These are phyloP conservation scores for Salisapilia sapeloensis DNA, from an alignment of 352 stramenopile genomes.

Conservation along the genomic window DNA sequence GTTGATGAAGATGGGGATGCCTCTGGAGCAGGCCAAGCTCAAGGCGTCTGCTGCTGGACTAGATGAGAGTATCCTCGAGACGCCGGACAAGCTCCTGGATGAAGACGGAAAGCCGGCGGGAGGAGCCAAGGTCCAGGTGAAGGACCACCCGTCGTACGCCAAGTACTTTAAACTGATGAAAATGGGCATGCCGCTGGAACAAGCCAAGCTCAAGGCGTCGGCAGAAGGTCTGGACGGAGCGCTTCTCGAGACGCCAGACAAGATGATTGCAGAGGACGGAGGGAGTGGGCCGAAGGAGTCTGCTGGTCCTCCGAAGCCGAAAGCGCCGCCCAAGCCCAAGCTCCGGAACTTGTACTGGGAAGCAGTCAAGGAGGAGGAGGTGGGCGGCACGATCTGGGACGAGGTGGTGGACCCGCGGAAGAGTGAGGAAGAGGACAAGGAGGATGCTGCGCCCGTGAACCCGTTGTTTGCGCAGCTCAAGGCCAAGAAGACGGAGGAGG, in stretches of 20 bases:
- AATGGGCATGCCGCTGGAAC: conserved; percentile 86
- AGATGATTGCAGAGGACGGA: conserved; percentile 29
- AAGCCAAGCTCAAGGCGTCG: conserved; percentile 86
- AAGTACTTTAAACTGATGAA: conserved; percentile 96
- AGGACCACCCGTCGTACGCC: conserved; percentile 81
- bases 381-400: conserved; percentile 59
- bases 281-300: conserved; percentile 3
- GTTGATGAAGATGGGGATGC: conserved; percentile 81
- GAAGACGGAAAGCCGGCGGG: conserved; percentile 18
- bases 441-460: conserved; percentile 4
- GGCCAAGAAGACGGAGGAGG: conserved; percentile 15
- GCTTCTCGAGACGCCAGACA: conserved; percentile 77
- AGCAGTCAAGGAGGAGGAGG: conserved; percentile 35
- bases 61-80: conserved; percentile 29
- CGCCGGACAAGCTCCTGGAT: conserved; percentile 34
- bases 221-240: conserved; percentile 81
- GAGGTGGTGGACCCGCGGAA: conserved; percentile 11
- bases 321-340: conserved; percentile 49
- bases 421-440: conserved; percentile 11
- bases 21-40: conserved; percentile 77
- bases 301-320: conserved; percentile 6
- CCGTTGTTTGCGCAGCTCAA: conserved; percentile 18
- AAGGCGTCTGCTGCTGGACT: conserved; percentile 51
- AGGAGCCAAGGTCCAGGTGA: conserved; percentile 78
- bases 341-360: conserved; percentile 77